phyloP scores from a whole-genome alignment of 164 flowering plant genomes.

The Pachysandra terminalis region DNA sequence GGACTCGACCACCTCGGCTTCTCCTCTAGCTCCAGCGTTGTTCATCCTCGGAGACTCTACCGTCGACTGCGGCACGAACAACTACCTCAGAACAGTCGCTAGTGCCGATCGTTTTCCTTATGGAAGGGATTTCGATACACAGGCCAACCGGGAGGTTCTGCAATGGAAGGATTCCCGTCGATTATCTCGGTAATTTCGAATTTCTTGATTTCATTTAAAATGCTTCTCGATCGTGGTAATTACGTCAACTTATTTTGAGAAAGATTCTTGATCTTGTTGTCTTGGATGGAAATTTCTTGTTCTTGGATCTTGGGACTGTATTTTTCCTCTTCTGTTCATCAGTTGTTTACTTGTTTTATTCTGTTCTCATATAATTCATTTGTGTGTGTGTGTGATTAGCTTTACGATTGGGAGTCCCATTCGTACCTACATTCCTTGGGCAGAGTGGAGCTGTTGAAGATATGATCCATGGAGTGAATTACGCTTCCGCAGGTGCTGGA shows the following conservation, averaged over 20 bases:
- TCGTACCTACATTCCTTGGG: slow-evolving; percentile 77
- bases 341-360: no score
- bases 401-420: slow-evolving; percentile 70
- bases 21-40: slow-evolving; percentile 62
- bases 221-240: slow-evolving; percentile 5
- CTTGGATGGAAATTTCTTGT: no score
- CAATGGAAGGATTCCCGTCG: slow-evolving; percentile 86
- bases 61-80: slow-evolving; percentile 82
- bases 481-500: slow-evolving; percentile 94
- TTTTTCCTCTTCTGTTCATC: no score
- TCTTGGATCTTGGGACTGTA: no score
- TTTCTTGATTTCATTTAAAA: slow-evolving; percentile 2
- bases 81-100: slow-evolving; percentile 71
- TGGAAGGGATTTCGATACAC: slow-evolving; percentile 88
- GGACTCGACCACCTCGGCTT: slow-evolving; percentile 6
- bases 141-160: slow-evolving; percentile 84
- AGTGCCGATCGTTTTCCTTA: slow-evolving; percentile 76
- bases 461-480: slow-evolving; percentile 84
- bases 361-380: slow-evolving; percentile 1
- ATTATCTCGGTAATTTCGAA: slow-evolving; percentile 62
- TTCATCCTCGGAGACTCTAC: slow-evolving; percentile 88
- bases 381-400: slow-evolving; percentile 62
- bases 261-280: not conserved
- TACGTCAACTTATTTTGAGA: not conserved
- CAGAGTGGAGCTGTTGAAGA: slow-evolving; percentile 51